These are phyloP conservation scores for Priceomyces castillae DNA, from an alignment of 805 yeast species.

Conservation along the genomic window DNA sequence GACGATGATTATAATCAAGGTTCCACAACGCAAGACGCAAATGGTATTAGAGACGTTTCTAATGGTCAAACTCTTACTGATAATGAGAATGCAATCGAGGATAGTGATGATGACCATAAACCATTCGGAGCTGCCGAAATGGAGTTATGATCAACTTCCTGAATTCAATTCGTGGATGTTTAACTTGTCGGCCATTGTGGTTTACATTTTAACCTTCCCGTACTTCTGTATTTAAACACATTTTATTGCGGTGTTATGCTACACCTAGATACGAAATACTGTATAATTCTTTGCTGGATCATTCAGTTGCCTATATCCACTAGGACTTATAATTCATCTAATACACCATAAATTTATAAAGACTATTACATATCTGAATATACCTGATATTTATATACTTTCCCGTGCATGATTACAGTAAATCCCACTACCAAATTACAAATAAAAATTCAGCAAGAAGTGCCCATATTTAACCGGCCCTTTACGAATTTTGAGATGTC, in stretches of 20 bases:
- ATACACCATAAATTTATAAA: no score
- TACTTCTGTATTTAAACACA: not conserved
- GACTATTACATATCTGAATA: no score
- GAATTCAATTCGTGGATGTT: not conserved
- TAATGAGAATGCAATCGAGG: slow-evolving; percentile 35
- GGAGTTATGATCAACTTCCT: slow-evolving; percentile 25
- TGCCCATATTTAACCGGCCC: no score
- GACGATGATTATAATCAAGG: slow-evolving; percentile 48
- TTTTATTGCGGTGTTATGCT: not conserved
- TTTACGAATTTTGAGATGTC: no score
- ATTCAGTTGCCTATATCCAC: no score
- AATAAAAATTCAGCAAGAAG: no score
- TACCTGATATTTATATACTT: no score
- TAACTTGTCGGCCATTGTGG: not conserved
- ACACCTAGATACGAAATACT: no score
- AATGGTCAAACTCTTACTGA: slow-evolving; percentile 9
- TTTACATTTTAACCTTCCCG: not conserved
- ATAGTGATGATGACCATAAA: slow-evolving; percentile 37
- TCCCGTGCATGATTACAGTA: no score
- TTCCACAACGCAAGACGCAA: not conserved
- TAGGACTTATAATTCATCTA: no score
- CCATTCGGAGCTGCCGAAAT: slow-evolving; percentile 45
- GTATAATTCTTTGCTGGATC: no score
- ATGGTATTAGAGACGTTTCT: not conserved
- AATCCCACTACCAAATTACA: no score